Percentiles rank a stretch among this genome's conserved stretches.
Evolutionary conservation across 768 basidiomycete genomes (phyloP).

Genomic region (Leccinum variicolor): DNA sequence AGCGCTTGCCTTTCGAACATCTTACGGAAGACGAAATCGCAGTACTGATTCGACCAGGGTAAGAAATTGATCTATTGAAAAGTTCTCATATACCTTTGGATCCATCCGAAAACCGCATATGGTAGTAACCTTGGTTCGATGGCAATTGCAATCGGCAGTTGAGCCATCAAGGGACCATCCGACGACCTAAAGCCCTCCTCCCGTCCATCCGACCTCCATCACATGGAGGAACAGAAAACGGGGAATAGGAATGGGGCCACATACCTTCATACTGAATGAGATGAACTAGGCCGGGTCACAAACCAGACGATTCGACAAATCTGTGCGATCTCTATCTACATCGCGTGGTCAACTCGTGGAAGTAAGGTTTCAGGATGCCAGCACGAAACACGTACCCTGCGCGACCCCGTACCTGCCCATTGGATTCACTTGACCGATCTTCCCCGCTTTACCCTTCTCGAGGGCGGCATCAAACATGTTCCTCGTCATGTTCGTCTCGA

Average conservation of each 20-base stretch:
- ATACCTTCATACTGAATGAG: slow-evolving; percentile 69
- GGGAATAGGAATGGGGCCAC: slow-evolving; percentile 1
- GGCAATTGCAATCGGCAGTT: slow-evolving; percentile 73
- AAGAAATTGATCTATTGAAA: slow-evolving; percentile 7
- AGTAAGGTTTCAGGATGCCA: slow-evolving; percentile 10
- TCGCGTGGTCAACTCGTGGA: slow-evolving; percentile 10
- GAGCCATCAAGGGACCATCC: slow-evolving; percentile 67
- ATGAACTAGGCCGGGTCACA: slow-evolving; percentile 54
- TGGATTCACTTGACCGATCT: slow-evolving; percentile 80
- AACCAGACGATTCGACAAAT: slow-evolving; percentile 26
- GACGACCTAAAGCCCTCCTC: too few relatives aligned
- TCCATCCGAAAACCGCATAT: slow-evolving; percentile 81
- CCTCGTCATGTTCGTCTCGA: slow-evolving; percentile 91
- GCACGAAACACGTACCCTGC: slow-evolving; percentile 49
- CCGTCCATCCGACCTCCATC: slow-evolving; percentile 29
- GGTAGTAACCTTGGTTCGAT: slow-evolving; percentile 75
- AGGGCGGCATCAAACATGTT: slow-evolving; percentile 76
- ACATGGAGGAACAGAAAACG: slow-evolving; percentile 3
- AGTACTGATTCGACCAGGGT: slow-evolving; percentile 47
- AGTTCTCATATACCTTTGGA: slow-evolving; percentile 48
- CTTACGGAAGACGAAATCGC: slow-evolving; percentile 81
- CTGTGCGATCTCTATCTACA: slow-evolving; percentile 73
- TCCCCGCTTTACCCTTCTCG: slow-evolving; percentile 63
- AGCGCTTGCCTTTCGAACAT: slow-evolving; percentile 65
- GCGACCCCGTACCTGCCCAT: slow-evolving; percentile 78